Evolutionary conservation across 257 asterid species (phyloP).

Genomic region (Nicotiana tabacum): DNA sequence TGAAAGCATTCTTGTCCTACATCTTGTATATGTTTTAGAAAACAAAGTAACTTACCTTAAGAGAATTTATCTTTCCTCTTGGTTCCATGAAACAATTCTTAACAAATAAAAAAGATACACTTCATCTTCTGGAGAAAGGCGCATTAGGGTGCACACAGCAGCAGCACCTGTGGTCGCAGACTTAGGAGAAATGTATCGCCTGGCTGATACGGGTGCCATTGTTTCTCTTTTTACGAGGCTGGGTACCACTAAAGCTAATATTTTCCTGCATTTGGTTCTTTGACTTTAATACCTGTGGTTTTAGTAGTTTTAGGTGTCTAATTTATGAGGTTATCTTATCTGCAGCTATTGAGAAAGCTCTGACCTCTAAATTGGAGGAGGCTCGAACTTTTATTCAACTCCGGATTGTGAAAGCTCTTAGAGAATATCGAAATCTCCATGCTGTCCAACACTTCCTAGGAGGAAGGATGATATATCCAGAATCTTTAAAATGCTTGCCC

Average conservation of each 20-base stretch:
- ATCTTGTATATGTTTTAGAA: background rate
- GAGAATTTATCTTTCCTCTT: background rate
- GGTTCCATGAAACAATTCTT: background rate
- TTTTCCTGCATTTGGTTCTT: background rate
- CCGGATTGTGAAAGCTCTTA: constrained; percentile 76
- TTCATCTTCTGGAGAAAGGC: constrained; percentile 94
- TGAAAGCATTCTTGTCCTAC: background rate
- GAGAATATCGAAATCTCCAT: constrained; percentile 83
- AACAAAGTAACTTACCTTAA: background rate
- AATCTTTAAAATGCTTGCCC: constrained; percentile 61
- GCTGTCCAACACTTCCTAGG: constrained; percentile 81
- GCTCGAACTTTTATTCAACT: constrained; percentile 62
- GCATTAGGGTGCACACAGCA: constrained; percentile 89
- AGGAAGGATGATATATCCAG: constrained; percentile 87
- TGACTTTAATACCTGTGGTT: background rate
- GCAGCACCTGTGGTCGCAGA: constrained; percentile 95
- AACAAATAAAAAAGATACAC: constrained; percentile 53
- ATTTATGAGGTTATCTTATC: background rate
- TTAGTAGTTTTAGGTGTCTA: background rate
- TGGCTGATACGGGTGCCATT: constrained; percentile 87
- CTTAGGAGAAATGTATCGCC: constrained; percentile 83
- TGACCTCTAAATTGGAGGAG: constrained; percentile 82
- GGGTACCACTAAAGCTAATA: constrained; percentile 35
- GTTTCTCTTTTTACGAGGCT: constrained; percentile 79
- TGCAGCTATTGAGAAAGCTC: constrained; percentile 87